Evolutionary conservation across 345 rosid species (phyloP).

Genomic region (Punica granatum): DNA sequence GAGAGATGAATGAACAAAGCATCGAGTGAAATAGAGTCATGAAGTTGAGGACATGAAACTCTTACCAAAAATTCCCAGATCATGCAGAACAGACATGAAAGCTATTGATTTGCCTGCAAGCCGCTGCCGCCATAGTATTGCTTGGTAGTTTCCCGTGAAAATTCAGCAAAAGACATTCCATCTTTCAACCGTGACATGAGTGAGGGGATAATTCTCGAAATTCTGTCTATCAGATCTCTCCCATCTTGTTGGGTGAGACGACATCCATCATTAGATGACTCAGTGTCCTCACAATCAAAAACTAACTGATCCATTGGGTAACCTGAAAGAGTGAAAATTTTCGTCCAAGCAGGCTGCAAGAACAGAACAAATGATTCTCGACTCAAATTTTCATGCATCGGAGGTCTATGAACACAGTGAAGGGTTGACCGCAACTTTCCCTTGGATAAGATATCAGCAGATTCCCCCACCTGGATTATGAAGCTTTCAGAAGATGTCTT

Average conservation of each 20-base stretch:
- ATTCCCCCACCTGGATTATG: conserved; percentile 81
- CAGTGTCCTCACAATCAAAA: conserved; percentile 13
- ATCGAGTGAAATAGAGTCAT: too few species aligned
- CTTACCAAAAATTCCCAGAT: not conserved
- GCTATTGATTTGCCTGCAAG: conserved; percentile 57
- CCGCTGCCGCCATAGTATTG: conserved; percentile 85
- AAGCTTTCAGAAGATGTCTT: conserved; percentile 69
- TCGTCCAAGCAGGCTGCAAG: conserved; percentile 84
- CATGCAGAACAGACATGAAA: not conserved
- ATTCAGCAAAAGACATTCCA: conserved; percentile 89
- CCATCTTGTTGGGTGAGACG: conserved; percentile 15
- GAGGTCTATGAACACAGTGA: conserved; percentile 66
- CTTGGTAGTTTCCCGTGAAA: conserved; percentile 73
- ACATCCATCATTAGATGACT: conserved; percentile 12
- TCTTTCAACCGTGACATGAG: conserved; percentile 63
- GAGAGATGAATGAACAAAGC: too few species aligned
- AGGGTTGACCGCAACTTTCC: conserved; percentile 74
- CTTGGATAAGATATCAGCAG: conserved; percentile 66
- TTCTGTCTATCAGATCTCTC: conserved; percentile 20
- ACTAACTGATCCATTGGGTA: conserved; percentile 20
- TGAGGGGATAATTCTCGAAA: conserved; percentile 55
- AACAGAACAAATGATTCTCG: conserved; percentile 79
- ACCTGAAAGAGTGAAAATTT: conserved; percentile 42
- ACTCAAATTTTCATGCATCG: conserved; percentile 42
- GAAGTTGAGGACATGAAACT: not conserved